These are phyloP conservation scores for Neostapfia colusana DNA, from an alignment of 176 grass and related monocot genomes.

Conservation along the genomic window DNA sequence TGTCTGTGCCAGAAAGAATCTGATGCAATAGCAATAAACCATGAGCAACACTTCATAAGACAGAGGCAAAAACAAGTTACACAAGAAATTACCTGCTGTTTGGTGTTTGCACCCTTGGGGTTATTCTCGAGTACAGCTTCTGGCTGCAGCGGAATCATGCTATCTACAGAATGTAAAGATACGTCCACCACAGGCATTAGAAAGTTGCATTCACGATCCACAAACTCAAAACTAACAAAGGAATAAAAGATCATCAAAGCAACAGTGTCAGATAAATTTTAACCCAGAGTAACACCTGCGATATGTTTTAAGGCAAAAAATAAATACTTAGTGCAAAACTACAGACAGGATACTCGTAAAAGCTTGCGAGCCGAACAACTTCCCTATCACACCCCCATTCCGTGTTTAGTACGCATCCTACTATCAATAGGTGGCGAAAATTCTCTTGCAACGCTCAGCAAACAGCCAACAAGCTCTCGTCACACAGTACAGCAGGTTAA, in stretches of 20 bases:
- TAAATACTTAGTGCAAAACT: background rate
- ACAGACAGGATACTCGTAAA: background rate
- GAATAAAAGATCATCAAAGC: background rate
- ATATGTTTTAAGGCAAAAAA: background rate
- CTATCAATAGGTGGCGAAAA: background rate
- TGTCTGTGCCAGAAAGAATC: slow-evolving; percentile 54
- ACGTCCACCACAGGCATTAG: background rate
- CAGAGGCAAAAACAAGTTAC: background rate
- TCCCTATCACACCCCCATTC: background rate
- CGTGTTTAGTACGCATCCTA: background rate
- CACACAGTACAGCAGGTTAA: background rate
- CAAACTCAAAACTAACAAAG: background rate
- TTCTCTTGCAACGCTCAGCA: background rate
- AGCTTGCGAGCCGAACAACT: background rate
- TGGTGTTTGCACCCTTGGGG: slow-evolving; percentile 41
- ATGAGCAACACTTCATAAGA: slow-evolving; percentile 2
- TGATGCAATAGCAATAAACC: slow-evolving; percentile 31
- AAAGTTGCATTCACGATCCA: background rate
- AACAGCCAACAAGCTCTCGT: background rate
- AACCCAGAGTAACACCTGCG: background rate
- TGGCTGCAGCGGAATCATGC: slow-evolving; percentile 26
- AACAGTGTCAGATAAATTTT: background rate
- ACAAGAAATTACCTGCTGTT: slow-evolving; percentile 49
- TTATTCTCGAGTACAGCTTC: slow-evolving; percentile 54
- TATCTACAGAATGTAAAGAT: slow-evolving; percentile 38